A percentile compares a stretch with the other conserved stretches of the same genome.
phyloP scores from a whole-genome alignment of 78 protist species.

The Dictyostelium discoideum region DNA sequence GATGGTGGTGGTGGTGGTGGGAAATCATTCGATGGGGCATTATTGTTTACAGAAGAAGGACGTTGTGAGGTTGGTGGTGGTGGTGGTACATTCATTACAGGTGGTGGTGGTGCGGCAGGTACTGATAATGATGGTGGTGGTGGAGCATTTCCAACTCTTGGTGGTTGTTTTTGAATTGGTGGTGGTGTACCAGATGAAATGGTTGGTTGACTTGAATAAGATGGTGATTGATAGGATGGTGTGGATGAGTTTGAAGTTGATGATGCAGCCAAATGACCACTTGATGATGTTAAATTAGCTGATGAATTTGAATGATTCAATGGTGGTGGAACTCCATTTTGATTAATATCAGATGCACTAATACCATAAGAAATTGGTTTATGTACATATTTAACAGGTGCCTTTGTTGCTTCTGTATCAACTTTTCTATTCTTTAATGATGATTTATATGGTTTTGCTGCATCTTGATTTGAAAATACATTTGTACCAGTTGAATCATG shows the following conservation, averaged over 20 bases:
- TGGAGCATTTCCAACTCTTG: neutral
- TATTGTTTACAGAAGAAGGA: neutral
- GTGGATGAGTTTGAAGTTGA: conserved; percentile 18
- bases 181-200: neutral
- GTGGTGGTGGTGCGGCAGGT: conserved; percentile 19
- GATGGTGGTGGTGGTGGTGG: conserved; percentile 36
- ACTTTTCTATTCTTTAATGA: conserved; percentile 23
- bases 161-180: conserved; percentile 11
- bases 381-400: conserved; percentile 49
- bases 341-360: neutral
- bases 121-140: conserved; percentile 7
- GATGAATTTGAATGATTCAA: conserved; percentile 26
- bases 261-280: conserved; percentile 5
- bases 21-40: neutral
- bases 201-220: conserved; percentile 2
- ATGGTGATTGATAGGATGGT: conserved; percentile 16
- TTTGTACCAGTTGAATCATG: conserved; percentile 61
- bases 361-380: conserved; percentile 37
- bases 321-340: neutral
- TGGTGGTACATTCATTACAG: neutral
- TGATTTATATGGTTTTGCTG: conserved; percentile 27
- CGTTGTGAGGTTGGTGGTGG: conserved; percentile 25
- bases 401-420: conserved; percentile 7
- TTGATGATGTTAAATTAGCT: neutral
- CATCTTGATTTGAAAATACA: conserved; percentile 7